phyloP scores from a whole-genome alignment of 2,329 filamentous ascomycete species.

The Bipolaris victoriae region DNA sequence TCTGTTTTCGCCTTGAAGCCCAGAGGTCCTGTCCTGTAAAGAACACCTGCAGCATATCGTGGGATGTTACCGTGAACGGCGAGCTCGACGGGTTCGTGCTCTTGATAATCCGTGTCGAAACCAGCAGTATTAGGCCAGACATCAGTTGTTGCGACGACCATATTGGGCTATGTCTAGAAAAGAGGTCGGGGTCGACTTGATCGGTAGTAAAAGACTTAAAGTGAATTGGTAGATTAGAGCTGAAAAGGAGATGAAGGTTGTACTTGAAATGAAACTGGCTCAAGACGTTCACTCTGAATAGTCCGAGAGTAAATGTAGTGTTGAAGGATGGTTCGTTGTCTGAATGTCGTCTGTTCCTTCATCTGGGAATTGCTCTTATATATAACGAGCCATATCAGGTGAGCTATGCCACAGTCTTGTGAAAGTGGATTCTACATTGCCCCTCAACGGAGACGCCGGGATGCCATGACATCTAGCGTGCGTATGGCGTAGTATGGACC shows the following conservation, averaged over 20 bases:
- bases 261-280: neutral
- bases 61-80: conserved; percentile 71
- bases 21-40: conserved; percentile 73
- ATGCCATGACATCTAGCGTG: no score
- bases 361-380: no score
- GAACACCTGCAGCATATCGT: conserved; percentile 69
- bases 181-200: neutral
- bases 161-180: neutral
- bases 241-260: neutral
- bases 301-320: no score
- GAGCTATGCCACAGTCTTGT: no score
- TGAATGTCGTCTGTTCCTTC: no score
- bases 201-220: neutral
- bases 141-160: conserved; percentile 22
- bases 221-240: neutral
- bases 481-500: no score
- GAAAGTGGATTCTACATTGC: no score
- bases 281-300: neutral
- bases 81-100: conserved; percentile 69
- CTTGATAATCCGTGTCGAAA: conserved; percentile 71
- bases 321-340: neutral
- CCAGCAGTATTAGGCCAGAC: conserved; percentile 42
- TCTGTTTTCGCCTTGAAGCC: conserved; percentile 66
- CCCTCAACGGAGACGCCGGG: no score
- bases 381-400: no score